A percentile compares a stretch with the other conserved stretches of the same genome.
These are phyloP conservation scores for Sugiyamaella lignohabitans DNA, from an alignment of 805 yeast species.

Conservation along the genomic window DNA sequence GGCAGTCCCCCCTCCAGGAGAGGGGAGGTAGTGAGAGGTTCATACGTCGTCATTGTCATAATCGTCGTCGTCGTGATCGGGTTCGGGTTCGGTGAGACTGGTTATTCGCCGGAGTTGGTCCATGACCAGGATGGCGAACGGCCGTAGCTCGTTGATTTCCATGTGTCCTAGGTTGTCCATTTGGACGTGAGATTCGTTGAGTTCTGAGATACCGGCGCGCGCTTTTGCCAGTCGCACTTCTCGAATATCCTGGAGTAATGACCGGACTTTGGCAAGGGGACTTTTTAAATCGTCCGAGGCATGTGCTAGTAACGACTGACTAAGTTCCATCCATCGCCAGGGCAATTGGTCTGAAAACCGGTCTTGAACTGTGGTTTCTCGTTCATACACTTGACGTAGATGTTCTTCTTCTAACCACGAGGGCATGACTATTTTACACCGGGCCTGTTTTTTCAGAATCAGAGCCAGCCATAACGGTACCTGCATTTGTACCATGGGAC, in stretches of 20 bases:
- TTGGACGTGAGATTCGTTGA: constrained; percentile 78
- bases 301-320: constrained; percentile 57
- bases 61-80: background rate
- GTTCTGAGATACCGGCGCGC: constrained; percentile 65
- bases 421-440: constrained; percentile 82
- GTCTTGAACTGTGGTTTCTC: constrained; percentile 52
- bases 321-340: constrained; percentile 80
- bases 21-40: no score
- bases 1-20: no score
- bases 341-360: constrained; percentile 63
- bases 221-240: constrained; percentile 79
- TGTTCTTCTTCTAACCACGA: constrained; percentile 62
- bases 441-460: constrained; percentile 72
- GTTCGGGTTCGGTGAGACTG: background rate
- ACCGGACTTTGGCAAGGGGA: constrained; percentile 62
- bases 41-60: no score
- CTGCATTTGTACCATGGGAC: constrained; percentile 59
- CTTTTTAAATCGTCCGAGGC: constrained; percentile 78
- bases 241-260: constrained; percentile 71
- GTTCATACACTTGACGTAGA: constrained; percentile 54
- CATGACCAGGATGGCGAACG: constrained; percentile 78
- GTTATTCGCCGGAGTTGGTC: constrained; percentile 46
- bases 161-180: constrained; percentile 73
- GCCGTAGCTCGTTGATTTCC: constrained; percentile 85
- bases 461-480: constrained; percentile 89